These are phyloP conservation scores for Zoysia japonica DNA, from an alignment of 176 grass and related monocot species.

Conservation along the genomic window DNA sequence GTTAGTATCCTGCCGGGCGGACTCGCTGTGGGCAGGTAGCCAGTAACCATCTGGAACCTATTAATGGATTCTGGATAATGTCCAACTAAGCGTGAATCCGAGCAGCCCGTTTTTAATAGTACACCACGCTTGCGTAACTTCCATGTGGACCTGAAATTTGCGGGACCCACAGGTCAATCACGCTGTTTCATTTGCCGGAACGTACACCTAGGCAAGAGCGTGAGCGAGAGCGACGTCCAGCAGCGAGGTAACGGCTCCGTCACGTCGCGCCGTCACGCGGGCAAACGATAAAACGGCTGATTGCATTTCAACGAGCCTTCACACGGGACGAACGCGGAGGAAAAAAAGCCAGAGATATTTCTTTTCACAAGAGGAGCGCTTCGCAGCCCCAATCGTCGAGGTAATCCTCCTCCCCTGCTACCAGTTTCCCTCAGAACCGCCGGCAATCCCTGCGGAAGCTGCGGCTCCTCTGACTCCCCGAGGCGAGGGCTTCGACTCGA, in stretches of 20 bases:
- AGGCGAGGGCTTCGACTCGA: slow-evolving; percentile 14
- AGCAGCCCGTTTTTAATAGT: background rate
- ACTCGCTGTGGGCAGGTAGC: background rate
- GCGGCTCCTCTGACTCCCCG: background rate
- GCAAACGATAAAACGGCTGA: slow-evolving; percentile 24
- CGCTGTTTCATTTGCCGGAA: accelerated
- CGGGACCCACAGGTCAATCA: background rate
- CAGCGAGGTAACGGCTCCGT: slow-evolving; percentile 35
- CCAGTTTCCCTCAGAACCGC: slow-evolving; percentile 10
- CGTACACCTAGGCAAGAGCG: background rate
- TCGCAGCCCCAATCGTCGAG: slow-evolving; percentile 37
- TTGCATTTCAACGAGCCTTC: too few species aligned
- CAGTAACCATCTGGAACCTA: background rate
- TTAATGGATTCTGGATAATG: slow-evolving; percentile 39
- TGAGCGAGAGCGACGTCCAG: background rate
- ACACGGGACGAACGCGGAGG: slow-evolving; percentile 12
- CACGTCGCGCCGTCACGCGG: slow-evolving; percentile 17
- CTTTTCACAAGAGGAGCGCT: background rate
- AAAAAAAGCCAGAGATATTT: background rate
- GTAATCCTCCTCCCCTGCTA: slow-evolving; percentile 25
- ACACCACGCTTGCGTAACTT: accelerated
- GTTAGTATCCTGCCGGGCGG: background rate
- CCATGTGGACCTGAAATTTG: background rate
- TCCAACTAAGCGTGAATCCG: background rate
- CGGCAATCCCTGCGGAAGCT: background rate